These are phyloP conservation scores for Hevea brasiliensis DNA, from an alignment of 345 rosid species.

Conservation along the genomic window DNA sequence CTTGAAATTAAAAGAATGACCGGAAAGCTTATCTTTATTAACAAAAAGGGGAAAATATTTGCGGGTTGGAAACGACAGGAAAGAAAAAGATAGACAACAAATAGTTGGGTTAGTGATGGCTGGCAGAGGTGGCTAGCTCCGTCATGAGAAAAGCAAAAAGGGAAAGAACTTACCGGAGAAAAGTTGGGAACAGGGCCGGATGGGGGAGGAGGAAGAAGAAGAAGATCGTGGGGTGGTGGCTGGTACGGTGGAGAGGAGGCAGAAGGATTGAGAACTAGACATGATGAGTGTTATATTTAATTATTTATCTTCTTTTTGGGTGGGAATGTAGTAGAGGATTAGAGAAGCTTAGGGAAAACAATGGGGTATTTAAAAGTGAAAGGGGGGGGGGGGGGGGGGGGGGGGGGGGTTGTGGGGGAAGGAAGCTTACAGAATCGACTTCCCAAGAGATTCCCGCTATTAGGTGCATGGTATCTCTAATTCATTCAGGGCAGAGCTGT, in stretches of 20 bases:
- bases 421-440: constrained; percentile 40
- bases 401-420: too few relatives aligned
- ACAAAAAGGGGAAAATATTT: too few relatives aligned
- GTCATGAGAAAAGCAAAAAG: not conserved
- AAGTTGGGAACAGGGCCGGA: not conserved
- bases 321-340: not conserved
- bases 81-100: too few relatives aligned
- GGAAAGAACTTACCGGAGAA: constrained; percentile 14
- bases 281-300: too few relatives aligned
- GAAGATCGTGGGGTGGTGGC: not conserved
- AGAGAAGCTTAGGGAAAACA: not conserved
- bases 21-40: too few relatives aligned
- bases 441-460: constrained; percentile 43
- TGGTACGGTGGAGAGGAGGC: constrained; percentile 1
- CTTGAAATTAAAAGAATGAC: too few relatives aligned
- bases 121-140: too few relatives aligned
- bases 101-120: too few relatives aligned
- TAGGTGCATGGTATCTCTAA: constrained; percentile 43
- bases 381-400: too few relatives aligned
- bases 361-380: constrained; percentile 11
- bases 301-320: too few relatives aligned
- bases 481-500: constrained; percentile 23
- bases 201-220: not conserved
- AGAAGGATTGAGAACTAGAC: constrained; percentile 11
- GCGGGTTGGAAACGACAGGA: too few relatives aligned